phyloP scores from a whole-genome alignment of 1,284 basidiomycete species.

The Gomphus sp. region DNA sequence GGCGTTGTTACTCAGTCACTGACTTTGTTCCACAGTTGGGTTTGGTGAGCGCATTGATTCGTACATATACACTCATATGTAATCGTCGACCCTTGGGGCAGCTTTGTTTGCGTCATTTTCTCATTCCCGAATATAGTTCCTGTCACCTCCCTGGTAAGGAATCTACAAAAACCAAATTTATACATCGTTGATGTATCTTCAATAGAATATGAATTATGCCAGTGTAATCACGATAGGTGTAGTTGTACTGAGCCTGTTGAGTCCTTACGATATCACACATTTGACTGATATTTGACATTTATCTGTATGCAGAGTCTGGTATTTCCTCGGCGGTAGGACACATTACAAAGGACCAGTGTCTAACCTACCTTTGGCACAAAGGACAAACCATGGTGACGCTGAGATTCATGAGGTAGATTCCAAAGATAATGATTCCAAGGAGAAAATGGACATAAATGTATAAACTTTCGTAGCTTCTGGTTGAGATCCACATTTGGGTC shows the following conservation, averaged over 20 bases:
- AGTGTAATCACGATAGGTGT: constrained; percentile 25
- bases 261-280: constrained; percentile 13
- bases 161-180: neutral
- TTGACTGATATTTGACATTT: constrained; percentile 26
- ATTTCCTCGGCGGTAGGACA: constrained; percentile 27
- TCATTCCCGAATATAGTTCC: constrained; percentile 65
- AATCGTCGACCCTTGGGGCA: neutral
- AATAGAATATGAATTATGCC: constrained; percentile 70
- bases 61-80: neutral
- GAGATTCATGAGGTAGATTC: neutral
- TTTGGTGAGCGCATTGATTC: neutral
- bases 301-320: constrained; percentile 28
- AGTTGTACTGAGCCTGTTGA: constrained; percentile 10
- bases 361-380: neutral
- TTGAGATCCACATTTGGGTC: too few species aligned
- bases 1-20: constrained; percentile 21
- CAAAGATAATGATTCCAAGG: neutral
- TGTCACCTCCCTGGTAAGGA: constrained; percentile 36
- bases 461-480: neutral
- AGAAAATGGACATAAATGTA: neutral
- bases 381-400: neutral
- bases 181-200: neutral
- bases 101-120: constrained; percentile 63
- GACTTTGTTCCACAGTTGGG: constrained; percentile 25
- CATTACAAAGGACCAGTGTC: constrained; percentile 30